Evolutionary conservation across 2,329 filamentous ascomycete genomes (phyloP), one percentile per base, ranked within the genome.

Genomic region (Rachicladosporium sp.): DNA sequence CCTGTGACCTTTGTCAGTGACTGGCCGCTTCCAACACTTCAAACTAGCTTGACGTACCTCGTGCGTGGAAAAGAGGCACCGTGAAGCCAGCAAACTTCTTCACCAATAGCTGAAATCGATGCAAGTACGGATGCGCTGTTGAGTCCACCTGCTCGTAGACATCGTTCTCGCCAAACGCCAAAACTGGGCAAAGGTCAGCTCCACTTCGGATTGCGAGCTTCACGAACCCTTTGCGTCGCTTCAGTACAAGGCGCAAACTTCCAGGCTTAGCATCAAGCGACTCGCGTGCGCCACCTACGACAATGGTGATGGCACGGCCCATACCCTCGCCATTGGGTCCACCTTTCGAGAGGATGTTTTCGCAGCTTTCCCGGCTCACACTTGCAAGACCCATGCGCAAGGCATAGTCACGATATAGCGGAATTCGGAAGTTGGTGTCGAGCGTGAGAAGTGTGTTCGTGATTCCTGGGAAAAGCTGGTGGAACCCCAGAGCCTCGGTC

Each of bases 291-390:
- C 91, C 91, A 36, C 91, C 91, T 32, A 96, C 73, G 11, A 96
- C 91, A 50, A 98, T 94, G 2, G 91, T 95, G 42, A 96, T 93
- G 36, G 84, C 88, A n/a, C 88, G 82, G 10, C 91, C 88, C 78
- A 88, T 89, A 19, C 88, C 89, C 54, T 89, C 80, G 38, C 67
- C 67, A 46, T 93, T 82, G 4, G 67, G 62, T 0, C 88, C 87
- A 11, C 88, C 89, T 50, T 76, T 82, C 31, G 76, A 83, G 10
- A 98, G 71, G 6, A 91, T 69, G 54, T 95, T 93, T 60, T 88
- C 81, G 60, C 93, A 95, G 3, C 82, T 89, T 57, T 94, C 85
- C 51, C 87, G 82, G 1, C 85, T 93, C 7, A 98, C 91, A 4
- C 85, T 93, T 6, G 78, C 80, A 31, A 96, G 68, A 4, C 91